phyloP scores from a whole-genome alignment of 768 basidiomycete genomes.

The Lactifluus volemus region DNA sequence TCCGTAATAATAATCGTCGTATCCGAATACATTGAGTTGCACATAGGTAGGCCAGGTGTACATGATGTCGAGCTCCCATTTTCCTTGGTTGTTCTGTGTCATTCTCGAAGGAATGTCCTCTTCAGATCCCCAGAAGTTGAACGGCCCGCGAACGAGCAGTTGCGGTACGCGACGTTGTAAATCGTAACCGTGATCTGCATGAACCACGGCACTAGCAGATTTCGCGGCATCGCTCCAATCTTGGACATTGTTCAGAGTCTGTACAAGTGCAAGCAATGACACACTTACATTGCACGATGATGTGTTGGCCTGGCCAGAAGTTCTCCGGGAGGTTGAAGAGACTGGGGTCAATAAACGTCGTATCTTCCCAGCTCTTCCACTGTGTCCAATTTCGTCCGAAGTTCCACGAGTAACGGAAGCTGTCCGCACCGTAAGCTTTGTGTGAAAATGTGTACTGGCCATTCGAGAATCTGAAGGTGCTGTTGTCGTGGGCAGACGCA shows the following conservation, averaged over 20 bases:
- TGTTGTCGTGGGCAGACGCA: slow-evolving; percentile 63
- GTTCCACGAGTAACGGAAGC: slow-evolving; percentile 79
- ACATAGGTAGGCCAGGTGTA: slow-evolving; percentile 84
- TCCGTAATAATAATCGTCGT: slow-evolving; percentile 89
- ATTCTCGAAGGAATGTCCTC: slow-evolving; percentile 66
- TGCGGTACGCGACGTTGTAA: slow-evolving; percentile 75
- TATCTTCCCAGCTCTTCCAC: slow-evolving; percentile 78
- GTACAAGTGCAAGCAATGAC: not conserved
- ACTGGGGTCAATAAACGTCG: slow-evolving; percentile 50
- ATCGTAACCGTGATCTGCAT: slow-evolving; percentile 61
- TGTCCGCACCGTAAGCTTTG: slow-evolving; percentile 78
- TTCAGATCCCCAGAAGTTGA: slow-evolving; percentile 91
- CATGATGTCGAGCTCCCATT: slow-evolving; percentile 87
- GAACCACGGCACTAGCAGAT: slow-evolving; percentile 59
- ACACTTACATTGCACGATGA: slow-evolving; percentile 79
- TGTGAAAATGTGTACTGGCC: slow-evolving; percentile 73
- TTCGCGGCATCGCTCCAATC: slow-evolving; percentile 70
- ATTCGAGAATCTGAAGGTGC: slow-evolving; percentile 45
- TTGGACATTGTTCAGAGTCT: slow-evolving; percentile 24
- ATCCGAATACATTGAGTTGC: slow-evolving; percentile 86
- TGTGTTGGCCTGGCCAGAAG: slow-evolving; percentile 79
- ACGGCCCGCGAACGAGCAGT: slow-evolving; percentile 78
- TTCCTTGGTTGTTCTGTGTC: slow-evolving; percentile 50
- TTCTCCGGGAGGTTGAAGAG: slow-evolving; percentile 38
- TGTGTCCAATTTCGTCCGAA: slow-evolving; percentile 78